These are phyloP conservation scores for Penstemon newberryi DNA, from an alignment of 257 asterid species.

Conservation along the genomic window DNA sequence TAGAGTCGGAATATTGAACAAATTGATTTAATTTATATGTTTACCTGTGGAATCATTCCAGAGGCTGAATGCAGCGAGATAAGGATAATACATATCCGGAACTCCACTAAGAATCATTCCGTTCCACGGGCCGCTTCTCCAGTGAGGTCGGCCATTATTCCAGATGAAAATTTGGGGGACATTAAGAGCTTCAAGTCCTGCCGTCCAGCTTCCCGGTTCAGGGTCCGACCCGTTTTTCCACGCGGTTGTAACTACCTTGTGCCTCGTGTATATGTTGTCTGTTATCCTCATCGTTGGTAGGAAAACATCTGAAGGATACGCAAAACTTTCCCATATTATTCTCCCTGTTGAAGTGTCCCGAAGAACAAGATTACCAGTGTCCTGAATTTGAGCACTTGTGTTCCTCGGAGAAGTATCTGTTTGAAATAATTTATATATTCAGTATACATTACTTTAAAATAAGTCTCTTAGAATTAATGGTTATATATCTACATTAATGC, in stretches of 20 bases:
- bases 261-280: constrained; percentile 37
- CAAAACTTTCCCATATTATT: constrained; percentile 47
- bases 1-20: no score
- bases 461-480: no score
- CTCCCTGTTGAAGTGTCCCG: constrained; percentile 27
- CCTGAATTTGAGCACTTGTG: constrained; percentile 31
- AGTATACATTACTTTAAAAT: no score
- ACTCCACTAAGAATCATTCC: constrained; percentile 56
- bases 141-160: constrained; percentile 41
- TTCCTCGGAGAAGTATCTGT: constrained; percentile 11
- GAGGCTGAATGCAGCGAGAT: constrained; percentile 42
- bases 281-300: constrained; percentile 37
- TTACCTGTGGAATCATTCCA: not conserved
- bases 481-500: no score
- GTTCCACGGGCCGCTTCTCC: constrained; percentile 70
- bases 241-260: constrained; percentile 35
- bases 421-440: no score
- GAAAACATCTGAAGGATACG: constrained; percentile 37
- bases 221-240: constrained; percentile 47
- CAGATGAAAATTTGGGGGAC: constrained; percentile 48
- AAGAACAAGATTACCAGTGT: constrained; percentile 46
- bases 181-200: constrained; percentile 37
- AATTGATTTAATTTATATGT: no score
- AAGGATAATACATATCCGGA: constrained; percentile 49
- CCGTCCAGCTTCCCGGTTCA: constrained; percentile 32